Percentiles rank a stretch among this genome's conserved stretches.
Evolutionary conservation across 1,139 yeast species (phyloP).

Genomic region (Wickerhamomyces sp.): DNA sequence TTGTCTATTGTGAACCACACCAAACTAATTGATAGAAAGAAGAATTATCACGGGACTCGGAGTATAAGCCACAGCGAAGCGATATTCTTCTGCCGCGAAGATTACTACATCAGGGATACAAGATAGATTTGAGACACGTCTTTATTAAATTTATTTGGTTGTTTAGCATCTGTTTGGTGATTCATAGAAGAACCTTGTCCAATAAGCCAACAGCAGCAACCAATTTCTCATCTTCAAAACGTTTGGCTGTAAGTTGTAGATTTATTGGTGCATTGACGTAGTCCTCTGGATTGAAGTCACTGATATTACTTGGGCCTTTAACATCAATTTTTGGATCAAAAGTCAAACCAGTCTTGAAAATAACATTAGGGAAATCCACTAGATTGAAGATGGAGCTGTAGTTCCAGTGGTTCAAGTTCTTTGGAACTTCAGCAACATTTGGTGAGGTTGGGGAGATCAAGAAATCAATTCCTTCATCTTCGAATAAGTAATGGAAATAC

Average conservation of each 20-base stretch:
- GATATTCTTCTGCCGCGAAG: too few species aligned
- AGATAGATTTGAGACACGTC: too few species aligned
- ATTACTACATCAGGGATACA: too few species aligned
- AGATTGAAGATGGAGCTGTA: constrained; percentile 66
- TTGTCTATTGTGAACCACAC: too few species aligned
- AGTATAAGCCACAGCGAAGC: too few species aligned
- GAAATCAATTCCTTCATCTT: constrained; percentile 57
- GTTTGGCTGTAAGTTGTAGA: constrained; percentile 45
- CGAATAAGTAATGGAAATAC: constrained; percentile 43
- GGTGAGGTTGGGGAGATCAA: constrained; percentile 63
- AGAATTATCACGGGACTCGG: too few species aligned
- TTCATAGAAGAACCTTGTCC: constrained; percentile 9
- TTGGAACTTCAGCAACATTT: constrained; percentile 70
- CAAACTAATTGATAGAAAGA: too few species aligned
- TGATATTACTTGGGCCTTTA: constrained; percentile 18
- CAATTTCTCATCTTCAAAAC: constrained; percentile 50
- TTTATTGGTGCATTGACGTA: constrained; percentile 50
- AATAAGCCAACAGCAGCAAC: constrained; percentile 36
- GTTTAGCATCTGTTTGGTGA: too few species aligned
- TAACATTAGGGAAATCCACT: constrained; percentile 60
- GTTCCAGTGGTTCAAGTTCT: constrained; percentile 68
- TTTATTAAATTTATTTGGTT: too few species aligned
- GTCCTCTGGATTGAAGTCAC: constrained; percentile 30
- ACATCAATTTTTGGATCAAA: constrained; percentile 38
- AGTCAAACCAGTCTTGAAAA: constrained; percentile 56